Evolutionary conservation across 129 eudicot genomes (phyloP), one percentile per base, ranked within the genome.

Genomic region (Logfia minima): DNA sequence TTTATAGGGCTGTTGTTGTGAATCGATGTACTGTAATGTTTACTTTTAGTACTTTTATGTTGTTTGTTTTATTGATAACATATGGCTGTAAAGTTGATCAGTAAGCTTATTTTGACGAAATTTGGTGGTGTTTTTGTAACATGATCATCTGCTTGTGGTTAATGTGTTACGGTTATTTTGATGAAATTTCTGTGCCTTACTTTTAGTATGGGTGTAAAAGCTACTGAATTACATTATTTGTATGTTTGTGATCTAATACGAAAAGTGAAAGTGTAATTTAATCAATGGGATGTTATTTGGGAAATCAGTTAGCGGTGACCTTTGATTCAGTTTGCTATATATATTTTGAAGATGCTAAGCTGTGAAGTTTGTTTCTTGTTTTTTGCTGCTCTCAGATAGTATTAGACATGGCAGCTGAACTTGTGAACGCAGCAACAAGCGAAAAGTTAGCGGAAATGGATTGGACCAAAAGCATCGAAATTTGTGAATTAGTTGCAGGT

Each of bases 391-490:
- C 52, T 39, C 86, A 86, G 82, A 80, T 52, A 52, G 39, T 37
- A 32, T 21, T 34, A 61, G 66, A 61, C 67, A 93, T 93, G 98
- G 98, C 98, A 23, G 52, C 89, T 1, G 97, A 87, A 71, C 97
- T 93, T 84, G 98, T 93, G 29, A 85, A 80, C 83, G 85, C 91
- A 56, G 98, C 98, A 17, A 93, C 98, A 60, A 87, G 86, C 75
- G 97, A 91, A 66, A 91, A 93, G 24, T 91, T 93, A 28, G 26
- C 86, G 35, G 98, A 88, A 83, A 77, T 87, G 84, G 98, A 93
- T 77, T 93, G 97, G 98, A 83, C 92, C 23, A 93, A 85, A 76
- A 88, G 90, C 84, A 93, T 93, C 52, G 90, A 90, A 78, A 93
- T 91, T 53, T 93, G 98, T 81, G 98, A 93, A 80, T 58, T 87